phyloP scores from a whole-genome alignment of 228 moss, liverwort and hornwort species.

The Sphagnum fallax region DNA sequence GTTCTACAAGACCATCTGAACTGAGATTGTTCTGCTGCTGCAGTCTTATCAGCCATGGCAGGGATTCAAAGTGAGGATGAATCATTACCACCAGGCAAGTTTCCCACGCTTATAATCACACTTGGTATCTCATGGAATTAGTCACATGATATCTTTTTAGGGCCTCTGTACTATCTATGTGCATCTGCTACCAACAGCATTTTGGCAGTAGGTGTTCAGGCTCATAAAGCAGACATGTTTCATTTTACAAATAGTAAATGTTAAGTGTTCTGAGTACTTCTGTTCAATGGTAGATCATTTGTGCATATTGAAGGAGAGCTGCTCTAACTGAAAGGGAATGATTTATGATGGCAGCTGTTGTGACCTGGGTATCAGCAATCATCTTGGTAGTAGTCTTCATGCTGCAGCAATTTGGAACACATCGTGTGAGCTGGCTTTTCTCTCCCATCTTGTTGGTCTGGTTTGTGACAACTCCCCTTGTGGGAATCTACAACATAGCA shows the following conservation, averaged over 20 bases:
- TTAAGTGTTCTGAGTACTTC: too few species aligned
- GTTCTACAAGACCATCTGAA: too few species aligned
- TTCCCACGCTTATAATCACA: not conserved
- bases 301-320: not conserved
- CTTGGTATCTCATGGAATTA: too few species aligned
- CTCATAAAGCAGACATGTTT: too few species aligned
- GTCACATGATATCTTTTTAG: not conserved
- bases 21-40: constrained; percentile 2
- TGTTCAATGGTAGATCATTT: too few species aligned
- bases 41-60: constrained; percentile 79
- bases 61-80: constrained; percentile 57
- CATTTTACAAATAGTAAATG: too few species aligned
- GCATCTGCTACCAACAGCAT: constrained; percentile 28
- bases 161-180: constrained; percentile 22
- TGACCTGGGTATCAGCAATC: constrained; percentile 50
- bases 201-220: constrained; percentile 2
- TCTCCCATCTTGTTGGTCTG: constrained; percentile 64
- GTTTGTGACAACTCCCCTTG: constrained; percentile 38
- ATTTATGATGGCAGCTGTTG: constrained; percentile 52
- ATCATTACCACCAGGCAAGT: constrained; percentile 37
- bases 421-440: constrained; percentile 48
- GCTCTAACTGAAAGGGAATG: not conserved
- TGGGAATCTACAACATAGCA: constrained; percentile 59
- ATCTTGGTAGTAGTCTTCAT: constrained; percentile 54
- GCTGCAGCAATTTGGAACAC: constrained; percentile 68